Evolutionary conservation across 345 rosid species (phyloP), one percentile per base, ranked within the genome.

Genomic region (Physaria fendleri): DNA sequence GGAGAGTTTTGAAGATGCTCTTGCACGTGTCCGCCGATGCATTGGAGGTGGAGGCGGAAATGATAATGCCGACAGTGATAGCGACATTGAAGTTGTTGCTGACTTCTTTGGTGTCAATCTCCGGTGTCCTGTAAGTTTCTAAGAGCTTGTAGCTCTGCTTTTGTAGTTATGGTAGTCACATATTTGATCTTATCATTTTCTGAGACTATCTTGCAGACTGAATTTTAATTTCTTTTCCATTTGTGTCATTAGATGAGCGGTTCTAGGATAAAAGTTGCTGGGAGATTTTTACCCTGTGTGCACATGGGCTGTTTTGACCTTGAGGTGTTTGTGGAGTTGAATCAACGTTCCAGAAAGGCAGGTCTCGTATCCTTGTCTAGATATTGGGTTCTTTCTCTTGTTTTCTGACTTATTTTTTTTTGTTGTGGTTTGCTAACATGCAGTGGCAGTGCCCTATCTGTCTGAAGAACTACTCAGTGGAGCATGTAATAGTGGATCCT

Each of bases 401-500:
- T 50, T 34, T 46, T 27, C 68, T 47, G 59, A 59, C 23, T 57
- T 59, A 30, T 25, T 46, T 64, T 59, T 40, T 25, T 46, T 64
- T 74, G 46, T 29, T 34, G 16, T 60, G 45, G 30, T 44, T 48
- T 63, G 34, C 42, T 23, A 49, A 51, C 54, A 14, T 76, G 63
- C 88, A 93, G 99, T 93, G 99, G 99, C 97, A 93, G 55, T 93
- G 99, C 62, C 99, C 99, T 23, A 71, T 81, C 62, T 89, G 99
- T 69, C 81, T 89, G 61, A 93, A 74, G 79, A 93, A 93, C 79
- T 87, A 89, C 65, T 80, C 95, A 6, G 65, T 87, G 80, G 97
- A 89, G 66, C 67, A 82, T 56, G 39, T 93, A 46, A 87, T 93
- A 32, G 62, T 87, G 15, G 99, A 89, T 63, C 95, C 97, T 12